These are phyloP conservation scores for Puccinia coronata DNA, from an alignment of 1,284 basidiomycete genomes.

Conservation along the genomic window DNA sequence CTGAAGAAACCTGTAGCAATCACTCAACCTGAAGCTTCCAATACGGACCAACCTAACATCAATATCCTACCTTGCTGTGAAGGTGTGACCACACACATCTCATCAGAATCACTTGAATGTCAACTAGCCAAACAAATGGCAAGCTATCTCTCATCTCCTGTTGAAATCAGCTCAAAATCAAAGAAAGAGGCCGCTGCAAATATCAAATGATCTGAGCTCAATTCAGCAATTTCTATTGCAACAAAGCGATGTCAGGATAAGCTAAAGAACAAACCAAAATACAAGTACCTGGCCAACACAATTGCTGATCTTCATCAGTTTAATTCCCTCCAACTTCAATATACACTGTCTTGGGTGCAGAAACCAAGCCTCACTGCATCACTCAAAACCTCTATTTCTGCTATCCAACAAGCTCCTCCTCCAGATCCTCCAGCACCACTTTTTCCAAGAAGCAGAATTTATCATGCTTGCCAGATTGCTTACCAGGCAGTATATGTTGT, in stretches of 20 bases:
- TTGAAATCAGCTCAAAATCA: background rate
- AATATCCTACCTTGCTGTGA: background rate
- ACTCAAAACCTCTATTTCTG: background rate
- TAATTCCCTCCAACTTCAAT: background rate
- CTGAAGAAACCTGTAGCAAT: background rate
- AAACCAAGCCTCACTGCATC: conserved; percentile 20
- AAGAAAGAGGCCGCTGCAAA: background rate
- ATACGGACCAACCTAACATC: no score
- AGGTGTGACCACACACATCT: background rate
- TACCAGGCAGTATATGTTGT: conserved; percentile 23
- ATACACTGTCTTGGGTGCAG: background rate
- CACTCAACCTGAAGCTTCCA: background rate
- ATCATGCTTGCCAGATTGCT: background rate
- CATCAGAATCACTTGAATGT: background rate
- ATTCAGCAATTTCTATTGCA: background rate
- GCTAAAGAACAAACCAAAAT: background rate
- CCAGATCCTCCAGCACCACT: background rate
- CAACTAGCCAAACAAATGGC: background rate
- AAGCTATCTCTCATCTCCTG: background rate
- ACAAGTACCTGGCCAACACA: background rate
- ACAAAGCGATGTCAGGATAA: background rate
- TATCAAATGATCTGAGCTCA: background rate
- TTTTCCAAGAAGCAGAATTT: background rate
- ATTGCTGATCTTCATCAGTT: background rate
- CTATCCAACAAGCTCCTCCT: background rate